Base-by-base conservation (phyloP, 23 red algal genomes). In the Gracilaria vermiculophylla region DNA sequence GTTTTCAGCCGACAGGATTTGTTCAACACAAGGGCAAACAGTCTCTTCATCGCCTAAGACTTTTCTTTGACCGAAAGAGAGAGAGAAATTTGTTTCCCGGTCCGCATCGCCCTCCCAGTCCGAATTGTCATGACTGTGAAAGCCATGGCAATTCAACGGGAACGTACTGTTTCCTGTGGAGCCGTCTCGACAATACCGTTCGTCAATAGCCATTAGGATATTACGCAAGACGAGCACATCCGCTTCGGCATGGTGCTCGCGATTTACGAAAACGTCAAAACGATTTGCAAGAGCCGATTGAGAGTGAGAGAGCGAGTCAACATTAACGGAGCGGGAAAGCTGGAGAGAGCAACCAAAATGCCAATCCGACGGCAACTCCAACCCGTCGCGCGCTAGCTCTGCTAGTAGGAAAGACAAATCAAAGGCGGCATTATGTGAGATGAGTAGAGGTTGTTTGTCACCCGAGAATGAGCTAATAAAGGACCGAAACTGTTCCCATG, bases 371-470 rank as follows among this genome's bases (percentile, higher is more conserved):
- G 77, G 53, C 11, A 81, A 8, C 3, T 16, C 1, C 2, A 62
- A 21, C 14, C 21, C 9, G 8, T 35, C 54, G 2, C 77, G 77
- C 5, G 11, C 37, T 21, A 81, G 77, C 14, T 81, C 51, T 16
- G 77, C 53, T 45, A 37, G 14, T 13, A 81, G 20, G 28, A 81
- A 81, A 45, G 77, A 53, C 15, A 57, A 12, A 44, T 81, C 77
- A 53, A 81, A 81, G 0, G 77, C 28, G 3, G 77, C 77, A 62
- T 60, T 81, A 14, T 81, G 77, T 2, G 77, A 53, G 77, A 81
- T 28, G 28, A 81, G 77, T 28, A 81, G 15, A 31, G 77, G 77
- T 27, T 25, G 12, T 28, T 28, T 23, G 19, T 50, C 67, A n/a
- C 41, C 2, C 1, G 67, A 48, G 23, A 43, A n/a, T 50, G n/a